Evolutionary conservation across 2,329 filamentous ascomycete genomes (phyloP).

Genomic region (Lachnum nothofagi): DNA sequence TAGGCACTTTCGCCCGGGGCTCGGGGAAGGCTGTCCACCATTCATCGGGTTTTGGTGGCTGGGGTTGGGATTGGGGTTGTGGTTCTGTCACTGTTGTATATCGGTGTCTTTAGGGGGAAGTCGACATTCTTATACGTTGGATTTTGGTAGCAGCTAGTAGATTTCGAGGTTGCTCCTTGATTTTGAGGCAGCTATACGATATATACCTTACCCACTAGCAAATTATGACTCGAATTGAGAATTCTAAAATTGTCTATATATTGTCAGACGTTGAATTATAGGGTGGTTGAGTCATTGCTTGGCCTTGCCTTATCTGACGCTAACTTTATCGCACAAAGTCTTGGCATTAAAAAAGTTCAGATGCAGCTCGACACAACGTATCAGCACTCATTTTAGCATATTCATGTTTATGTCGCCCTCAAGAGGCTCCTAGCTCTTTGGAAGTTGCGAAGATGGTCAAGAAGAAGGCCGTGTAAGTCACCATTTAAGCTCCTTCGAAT

Average conservation of each 20-base stretch:
- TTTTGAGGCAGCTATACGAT: too few relatives aligned
- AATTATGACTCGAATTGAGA: too few relatives aligned
- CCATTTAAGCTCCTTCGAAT: not conserved
- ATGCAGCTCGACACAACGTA: not conserved
- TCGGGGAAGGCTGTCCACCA: constrained; percentile 38
- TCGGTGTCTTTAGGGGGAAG: too few relatives aligned
- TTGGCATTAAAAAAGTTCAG: not conserved
- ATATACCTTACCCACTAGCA: too few relatives aligned
- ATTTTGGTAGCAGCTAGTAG: too few relatives aligned
- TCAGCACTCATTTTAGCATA: not conserved
- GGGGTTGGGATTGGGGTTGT: too few relatives aligned
- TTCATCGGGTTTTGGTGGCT: constrained; percentile 11
- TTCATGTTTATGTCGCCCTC: constrained; percentile 19
- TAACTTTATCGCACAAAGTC: not conserved
- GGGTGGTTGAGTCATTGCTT: constrained; percentile 10
- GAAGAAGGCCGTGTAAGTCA: constrained; percentile 31
- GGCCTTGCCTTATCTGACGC: constrained; percentile 2
- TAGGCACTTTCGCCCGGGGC: constrained; percentile 36
- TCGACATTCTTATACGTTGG: too few relatives aligned
- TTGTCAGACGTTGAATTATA: too few relatives aligned
- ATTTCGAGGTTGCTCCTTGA: too few relatives aligned
- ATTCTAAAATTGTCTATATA: too few relatives aligned
- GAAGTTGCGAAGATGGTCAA: constrained; percentile 25
- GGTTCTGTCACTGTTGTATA: too few relatives aligned
- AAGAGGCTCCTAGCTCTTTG: constrained; percentile 11